Evolutionary conservation across 169 alveolate genomes (phyloP).

Genomic region (Theileria sp.): DNA sequence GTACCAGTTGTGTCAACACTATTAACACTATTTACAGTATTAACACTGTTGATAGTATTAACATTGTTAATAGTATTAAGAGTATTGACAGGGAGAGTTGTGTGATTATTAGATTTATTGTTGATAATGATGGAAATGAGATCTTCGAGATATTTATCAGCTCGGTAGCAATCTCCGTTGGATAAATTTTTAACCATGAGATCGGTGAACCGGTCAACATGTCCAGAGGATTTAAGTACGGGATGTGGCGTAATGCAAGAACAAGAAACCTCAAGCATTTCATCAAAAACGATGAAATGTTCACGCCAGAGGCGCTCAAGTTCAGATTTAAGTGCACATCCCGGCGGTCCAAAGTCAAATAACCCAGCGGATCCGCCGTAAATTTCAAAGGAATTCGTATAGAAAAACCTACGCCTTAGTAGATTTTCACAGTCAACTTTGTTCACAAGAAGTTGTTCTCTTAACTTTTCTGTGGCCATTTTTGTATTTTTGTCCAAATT

Average conservation of each 20-base stretch:
- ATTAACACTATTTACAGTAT: no score
- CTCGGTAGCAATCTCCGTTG: conserved; percentile 85
- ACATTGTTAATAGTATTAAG: neutral
- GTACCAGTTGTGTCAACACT: conserved; percentile 28
- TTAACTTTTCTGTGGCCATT: conserved; percentile 52
- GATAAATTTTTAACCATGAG: conserved; percentile 90
- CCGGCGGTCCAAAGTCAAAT: conserved; percentile 96
- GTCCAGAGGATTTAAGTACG: conserved; percentile 94
- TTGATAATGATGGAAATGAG: conserved; percentile 31
- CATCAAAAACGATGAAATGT: conserved; percentile 94
- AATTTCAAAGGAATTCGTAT: conserved; percentile 89
- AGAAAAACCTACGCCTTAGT: conserved; percentile 89
- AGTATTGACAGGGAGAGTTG: no score
- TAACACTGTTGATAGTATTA: neutral
- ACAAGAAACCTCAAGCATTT: conserved; percentile 90
- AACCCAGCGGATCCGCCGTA: conserved; percentile 97
- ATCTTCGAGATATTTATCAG: conserved; percentile 81
- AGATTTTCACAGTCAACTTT: conserved; percentile 83
- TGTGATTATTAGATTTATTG: neutral
- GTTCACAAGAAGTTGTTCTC: conserved; percentile 38
- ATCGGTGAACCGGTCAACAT: conserved; percentile 97
- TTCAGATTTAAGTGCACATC: conserved; percentile 93
- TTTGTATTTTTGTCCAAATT: no score
- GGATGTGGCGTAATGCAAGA: conserved; percentile 90
- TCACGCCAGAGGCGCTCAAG: conserved; percentile 93